Evolutionary conservation across 208 protist species (phyloP).

Genomic region (Entamoeba invadens): DNA sequence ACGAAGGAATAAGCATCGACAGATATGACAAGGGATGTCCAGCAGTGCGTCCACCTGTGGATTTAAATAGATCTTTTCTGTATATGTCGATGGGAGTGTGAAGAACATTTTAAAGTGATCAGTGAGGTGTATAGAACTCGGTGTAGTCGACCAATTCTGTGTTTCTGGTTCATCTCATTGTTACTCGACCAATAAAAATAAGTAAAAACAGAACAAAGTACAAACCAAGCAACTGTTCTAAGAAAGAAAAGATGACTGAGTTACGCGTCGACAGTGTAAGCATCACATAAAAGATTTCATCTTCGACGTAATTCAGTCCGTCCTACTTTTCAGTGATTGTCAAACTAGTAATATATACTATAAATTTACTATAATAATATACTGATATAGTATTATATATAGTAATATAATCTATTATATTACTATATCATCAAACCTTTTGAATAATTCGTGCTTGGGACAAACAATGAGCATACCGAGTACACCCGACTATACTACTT

Average conservation of each 20-base stretch:
- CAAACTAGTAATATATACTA: too few species aligned
- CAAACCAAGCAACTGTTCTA: background rate
- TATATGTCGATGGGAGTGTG: background rate
- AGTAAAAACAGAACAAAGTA: too few species aligned
- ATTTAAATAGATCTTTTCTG: background rate
- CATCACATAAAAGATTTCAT: background rate
- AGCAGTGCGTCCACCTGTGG: background rate
- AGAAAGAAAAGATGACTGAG: background rate
- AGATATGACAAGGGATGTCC: background rate
- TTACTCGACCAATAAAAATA: too few species aligned
- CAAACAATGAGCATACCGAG: background rate
- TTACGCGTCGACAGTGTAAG: background rate
- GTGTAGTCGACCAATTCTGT: too few species aligned
- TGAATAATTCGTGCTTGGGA: background rate
- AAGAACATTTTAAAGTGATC: background rate
- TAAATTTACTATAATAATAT: too few species aligned
- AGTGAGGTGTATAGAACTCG: too few species aligned
- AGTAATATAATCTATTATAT: too few species aligned
- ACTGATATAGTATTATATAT: too few species aligned
- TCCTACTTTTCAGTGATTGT: too few species aligned
- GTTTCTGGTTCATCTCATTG: too few species aligned
- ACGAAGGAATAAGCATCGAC: background rate
- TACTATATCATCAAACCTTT: too few species aligned
- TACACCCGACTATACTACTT: background rate
- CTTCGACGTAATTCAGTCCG: background rate